phyloP scores from a whole-genome alignment of 2,329 filamentous ascomycete genomes.

The Penicillium sp. region DNA sequence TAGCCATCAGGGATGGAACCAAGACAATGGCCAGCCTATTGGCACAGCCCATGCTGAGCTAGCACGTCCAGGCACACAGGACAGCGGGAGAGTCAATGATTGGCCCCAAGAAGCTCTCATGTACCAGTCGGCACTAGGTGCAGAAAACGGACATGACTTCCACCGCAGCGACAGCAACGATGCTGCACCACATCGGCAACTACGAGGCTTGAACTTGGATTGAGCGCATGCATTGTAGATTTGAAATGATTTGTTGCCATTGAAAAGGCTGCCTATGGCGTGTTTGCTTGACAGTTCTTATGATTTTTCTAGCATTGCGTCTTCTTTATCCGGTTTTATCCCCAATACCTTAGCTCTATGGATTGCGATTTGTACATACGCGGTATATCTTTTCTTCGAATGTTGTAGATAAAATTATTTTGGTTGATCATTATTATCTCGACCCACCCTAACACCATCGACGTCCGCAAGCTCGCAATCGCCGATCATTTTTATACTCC shows the following conservation, averaged over 20 bases:
- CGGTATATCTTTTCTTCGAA: neutral
- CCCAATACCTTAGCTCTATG: conserved; percentile 2
- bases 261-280: no score
- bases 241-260: neutral
- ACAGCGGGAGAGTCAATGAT: conserved; percentile 31
- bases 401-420: neutral
- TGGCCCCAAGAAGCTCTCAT: conserved; percentile 46
- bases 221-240: neutral
- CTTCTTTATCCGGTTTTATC: neutral
- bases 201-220: conserved; percentile 15
- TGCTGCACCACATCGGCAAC: conserved; percentile 27
- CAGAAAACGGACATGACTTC: conserved; percentile 23
- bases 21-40: conserved; percentile 18
- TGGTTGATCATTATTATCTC: neutral
- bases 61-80: conserved; percentile 20
- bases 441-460: neutral
- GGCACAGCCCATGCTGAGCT: conserved; percentile 19
- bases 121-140: conserved; percentile 35
- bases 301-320: neutral
- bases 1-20: conserved; percentile 29
- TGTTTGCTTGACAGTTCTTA: neutral
- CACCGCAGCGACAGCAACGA: conserved; percentile 22
- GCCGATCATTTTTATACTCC: neutral
- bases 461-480: conserved; percentile 1
- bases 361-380: neutral